Percentiles rank a stretch among this genome's conserved stretches.
phyloP scores from a whole-genome alignment of 192 early-diverging fungal genomes.

The Pilaira anomala region DNA sequence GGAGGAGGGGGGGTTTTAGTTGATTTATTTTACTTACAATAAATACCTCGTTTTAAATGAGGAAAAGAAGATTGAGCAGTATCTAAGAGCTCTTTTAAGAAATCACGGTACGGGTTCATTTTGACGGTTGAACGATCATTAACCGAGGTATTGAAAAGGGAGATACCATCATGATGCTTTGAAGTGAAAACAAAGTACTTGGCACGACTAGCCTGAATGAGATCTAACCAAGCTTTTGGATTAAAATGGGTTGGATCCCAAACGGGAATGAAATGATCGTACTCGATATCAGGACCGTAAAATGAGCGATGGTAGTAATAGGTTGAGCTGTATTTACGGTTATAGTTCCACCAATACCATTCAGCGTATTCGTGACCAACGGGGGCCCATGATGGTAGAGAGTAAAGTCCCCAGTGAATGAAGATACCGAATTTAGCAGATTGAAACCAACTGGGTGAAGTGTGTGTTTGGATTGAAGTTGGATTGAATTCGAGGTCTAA shows the following conservation, averaged over 20 bases:
- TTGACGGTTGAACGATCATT: constrained; percentile 18
- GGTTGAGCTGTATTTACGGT: constrained; percentile 4
- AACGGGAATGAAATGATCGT: constrained; percentile 21
- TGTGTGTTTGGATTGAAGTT: too few relatives aligned
- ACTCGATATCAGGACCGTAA: constrained; percentile 15
- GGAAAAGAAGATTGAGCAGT: constrained; percentile 11
- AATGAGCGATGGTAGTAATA: constrained; percentile 14
- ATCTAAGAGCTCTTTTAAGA: constrained; percentile 21
- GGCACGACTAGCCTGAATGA: constrained; percentile 16
- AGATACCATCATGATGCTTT: constrained; percentile 30
- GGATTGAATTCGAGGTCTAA: too few relatives aligned
- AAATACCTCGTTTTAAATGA: constrained; percentile 22
- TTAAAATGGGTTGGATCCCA: constrained; percentile 18
- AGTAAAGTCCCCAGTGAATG: constrained; percentile 29
- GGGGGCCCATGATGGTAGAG: constrained; percentile 29
- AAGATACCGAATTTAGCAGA: constrained; percentile 31
- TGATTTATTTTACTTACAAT: too few relatives aligned
- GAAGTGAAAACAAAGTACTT: constrained; percentile 31
- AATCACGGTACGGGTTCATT: constrained; percentile 22
- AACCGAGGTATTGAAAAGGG: constrained; percentile 23
- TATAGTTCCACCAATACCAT: constrained; percentile 33
- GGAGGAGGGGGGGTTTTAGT: too few relatives aligned
- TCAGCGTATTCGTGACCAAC: constrained; percentile 20
- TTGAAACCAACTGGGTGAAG: constrained; percentile 21
- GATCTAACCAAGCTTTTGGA: constrained; percentile 20